Base-by-base conservation (phyloP, 140 eudicot species). In the Cichorium intybus region DNA sequence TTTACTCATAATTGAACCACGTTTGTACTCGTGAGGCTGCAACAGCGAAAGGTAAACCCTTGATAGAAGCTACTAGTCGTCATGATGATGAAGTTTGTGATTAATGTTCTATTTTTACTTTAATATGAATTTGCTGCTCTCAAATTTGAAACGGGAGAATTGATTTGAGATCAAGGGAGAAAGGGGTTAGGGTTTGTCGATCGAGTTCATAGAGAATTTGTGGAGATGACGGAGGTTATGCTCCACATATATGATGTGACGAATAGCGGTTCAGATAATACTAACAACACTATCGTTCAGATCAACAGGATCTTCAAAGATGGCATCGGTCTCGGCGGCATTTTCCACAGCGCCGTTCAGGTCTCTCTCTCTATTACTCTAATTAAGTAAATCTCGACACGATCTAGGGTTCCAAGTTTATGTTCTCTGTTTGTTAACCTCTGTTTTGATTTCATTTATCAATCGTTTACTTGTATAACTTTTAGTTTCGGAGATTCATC, bases 321-420 rank as follows among this genome's bases (percentile, higher is more conserved):
- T 65, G 87, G 89, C 34, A 84, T 88, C 66, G 96, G 93, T 28
- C 73, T 88, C 43, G 93, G 96, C 27, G 93, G 93, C 64, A 84
- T 88, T 66, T 88, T 88, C n/a, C 96, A 88, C 70, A 79, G 87
- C 68, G 92, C 92, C 56, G 83, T 87, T 76, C 95, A 87, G 95
- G 95, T 87, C 23, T 33, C 39, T 72, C 35, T 64, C 24, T 52
- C 18, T 48, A 9, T 37, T 18, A 37, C 35, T 15, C 10, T 59
- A 34, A 33, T 48, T 24, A 70, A 62, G 37, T 49, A 27, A 49
- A 43, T 53, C 24, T 71, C 16, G 46, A 26, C 45, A 24, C 57
- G 64, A 72, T 72, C 58, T 72, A 72, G 70, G 77, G 57, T 62
- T 72, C 24, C n/a, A 17, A 7, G n/a, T 62, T n/a, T 24, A 24